Evolutionary conservation across 208 protist species (phyloP).

Genomic region (Crithidia brevicula): DNA sequence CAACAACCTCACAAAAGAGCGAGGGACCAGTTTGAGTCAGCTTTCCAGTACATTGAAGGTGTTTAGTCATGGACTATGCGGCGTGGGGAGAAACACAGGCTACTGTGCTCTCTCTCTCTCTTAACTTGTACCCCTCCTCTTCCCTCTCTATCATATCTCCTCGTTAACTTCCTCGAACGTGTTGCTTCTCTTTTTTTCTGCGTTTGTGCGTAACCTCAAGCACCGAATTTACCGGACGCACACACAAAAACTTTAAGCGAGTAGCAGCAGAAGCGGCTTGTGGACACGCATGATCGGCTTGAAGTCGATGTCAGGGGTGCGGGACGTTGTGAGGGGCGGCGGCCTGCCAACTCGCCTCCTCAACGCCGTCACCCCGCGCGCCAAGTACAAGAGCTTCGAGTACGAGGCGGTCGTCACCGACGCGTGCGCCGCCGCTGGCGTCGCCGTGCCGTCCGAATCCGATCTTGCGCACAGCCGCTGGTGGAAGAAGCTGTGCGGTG

Average conservation of each 20-base stretch:
- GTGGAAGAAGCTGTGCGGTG: slow-evolving; percentile 88
- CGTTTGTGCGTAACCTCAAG: neutral
- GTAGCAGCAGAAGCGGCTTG: no score
- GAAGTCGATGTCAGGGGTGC: slow-evolving; percentile 87
- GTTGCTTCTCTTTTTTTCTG: neutral
- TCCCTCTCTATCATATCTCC: no score
- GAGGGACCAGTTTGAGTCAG: no score
- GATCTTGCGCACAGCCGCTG: slow-evolving; percentile 63
- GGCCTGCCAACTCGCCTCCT: slow-evolving; percentile 38
- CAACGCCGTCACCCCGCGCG: slow-evolving; percentile 43
- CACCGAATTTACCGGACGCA: slow-evolving; percentile 1
- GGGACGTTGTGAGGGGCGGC: slow-evolving; percentile 62
- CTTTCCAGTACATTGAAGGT: no score
- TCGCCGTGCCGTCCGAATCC: slow-evolving; percentile 50
- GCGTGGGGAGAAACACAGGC: no score
- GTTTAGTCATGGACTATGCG: no score
- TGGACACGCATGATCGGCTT: slow-evolving; percentile 71
- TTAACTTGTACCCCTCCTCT: no score
- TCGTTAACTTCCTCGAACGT: no score
- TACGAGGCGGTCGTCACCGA: slow-evolving; percentile 68
- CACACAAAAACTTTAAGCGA: slow-evolving; percentile 9
- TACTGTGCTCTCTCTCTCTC: no score
- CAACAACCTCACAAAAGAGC: no score
- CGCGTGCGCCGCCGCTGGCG: slow-evolving; percentile 53
- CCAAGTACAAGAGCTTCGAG: slow-evolving; percentile 51